A percentile compares a stretch with the other conserved stretches of the same genome.
These are phyloP conservation scores for Tolypocladium tropicale DNA, from an alignment of 2,329 filamentous ascomycete species.

Conservation along the genomic window DNA sequence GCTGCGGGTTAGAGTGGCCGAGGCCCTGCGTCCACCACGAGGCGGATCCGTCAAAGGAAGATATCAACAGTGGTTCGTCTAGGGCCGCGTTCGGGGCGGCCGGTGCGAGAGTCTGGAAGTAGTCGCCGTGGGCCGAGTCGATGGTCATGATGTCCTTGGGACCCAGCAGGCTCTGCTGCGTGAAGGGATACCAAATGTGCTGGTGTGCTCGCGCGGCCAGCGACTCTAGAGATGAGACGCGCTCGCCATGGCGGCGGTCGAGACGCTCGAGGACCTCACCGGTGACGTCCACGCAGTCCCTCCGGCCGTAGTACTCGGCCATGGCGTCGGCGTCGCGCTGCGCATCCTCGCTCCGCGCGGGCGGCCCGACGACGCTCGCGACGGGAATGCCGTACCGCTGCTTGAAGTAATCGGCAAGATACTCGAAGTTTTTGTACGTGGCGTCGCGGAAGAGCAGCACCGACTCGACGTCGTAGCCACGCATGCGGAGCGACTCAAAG, in stretches of 20 bases:
- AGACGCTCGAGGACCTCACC: constrained; percentile 39
- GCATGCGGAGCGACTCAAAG: constrained; percentile 65
- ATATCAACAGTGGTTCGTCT: constrained; percentile 15
- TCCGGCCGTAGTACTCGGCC: constrained; percentile 50
- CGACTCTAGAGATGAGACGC: constrained; percentile 47
- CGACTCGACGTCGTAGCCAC: constrained; percentile 66
- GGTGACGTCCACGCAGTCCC: constrained; percentile 28
- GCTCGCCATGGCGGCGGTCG: constrained; percentile 38
- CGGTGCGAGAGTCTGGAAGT: constrained; percentile 51
- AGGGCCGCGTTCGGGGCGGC: background rate
- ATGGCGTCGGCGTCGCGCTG: constrained; percentile 46
- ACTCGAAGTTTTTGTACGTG: constrained; percentile 57
- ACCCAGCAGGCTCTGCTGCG: constrained; percentile 59
- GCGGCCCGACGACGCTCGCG: constrained; percentile 49
- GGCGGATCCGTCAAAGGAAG: constrained; percentile 73
- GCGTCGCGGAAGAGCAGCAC: constrained; percentile 59
- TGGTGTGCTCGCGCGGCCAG: constrained; percentile 52
- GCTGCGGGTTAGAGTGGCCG: constrained; percentile 63
- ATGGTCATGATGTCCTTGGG: constrained; percentile 59
- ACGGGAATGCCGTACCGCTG: constrained; percentile 47
- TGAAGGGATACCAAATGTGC: constrained; percentile 80
- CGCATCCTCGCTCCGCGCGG: constrained; percentile 28
- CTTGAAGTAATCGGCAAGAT: constrained; percentile 57
- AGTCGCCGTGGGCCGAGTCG: constrained; percentile 71
- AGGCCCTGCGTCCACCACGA: constrained; percentile 91